Evolutionary conservation across 2,329 filamentous ascomycete genomes (phyloP).

Genomic region (Harringtonia lauricola): DNA sequence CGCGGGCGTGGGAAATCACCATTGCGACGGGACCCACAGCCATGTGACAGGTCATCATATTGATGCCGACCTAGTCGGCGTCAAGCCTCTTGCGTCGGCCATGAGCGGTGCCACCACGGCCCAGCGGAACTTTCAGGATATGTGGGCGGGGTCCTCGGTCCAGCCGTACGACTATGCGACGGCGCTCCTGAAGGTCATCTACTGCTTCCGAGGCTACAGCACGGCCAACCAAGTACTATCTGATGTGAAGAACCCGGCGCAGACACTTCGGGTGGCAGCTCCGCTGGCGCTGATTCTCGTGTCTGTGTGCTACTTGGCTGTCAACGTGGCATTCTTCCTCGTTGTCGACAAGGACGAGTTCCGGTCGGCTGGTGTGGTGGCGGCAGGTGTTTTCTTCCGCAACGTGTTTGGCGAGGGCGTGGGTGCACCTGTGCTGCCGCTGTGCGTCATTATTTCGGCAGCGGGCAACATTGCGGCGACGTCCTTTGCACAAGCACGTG

Average conservation of each 20-base stretch:
- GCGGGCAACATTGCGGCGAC: conserved; percentile 37
- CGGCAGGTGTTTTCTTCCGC: conserved; percentile 46
- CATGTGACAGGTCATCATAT: conserved; percentile 7
- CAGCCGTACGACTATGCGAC: conserved; percentile 33
- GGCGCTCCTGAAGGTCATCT: conserved; percentile 44
- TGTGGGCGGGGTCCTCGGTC: conserved; percentile 27
- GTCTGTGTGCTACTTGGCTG: conserved; percentile 43
- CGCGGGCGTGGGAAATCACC: conserved; percentile 17
- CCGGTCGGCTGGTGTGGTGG: conserved; percentile 37
- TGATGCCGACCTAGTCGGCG: conserved; percentile 10
- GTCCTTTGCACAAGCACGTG: conserved; percentile 34
- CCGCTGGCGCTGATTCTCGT: conserved; percentile 42
- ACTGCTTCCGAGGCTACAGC: conserved; percentile 42
- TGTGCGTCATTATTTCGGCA: conserved; percentile 33
- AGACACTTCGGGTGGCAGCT: conserved; percentile 45
- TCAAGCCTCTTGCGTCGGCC: background rate
- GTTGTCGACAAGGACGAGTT: conserved; percentile 46
- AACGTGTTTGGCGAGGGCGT: conserved; percentile 35
- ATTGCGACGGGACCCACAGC: background rate
- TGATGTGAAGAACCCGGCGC: conserved; percentile 45
- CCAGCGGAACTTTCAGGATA: conserved; percentile 26
- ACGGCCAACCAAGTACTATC: conserved; percentile 45
- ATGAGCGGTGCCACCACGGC: conserved; percentile 17
- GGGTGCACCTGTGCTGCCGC: conserved; percentile 34
- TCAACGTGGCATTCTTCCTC: conserved; percentile 48